A percentile compares a stretch with the other conserved stretches of the same genome.
phyloP scores from a whole-genome alignment of 768 basidiomycete genomes.

The Suillus cothurnatus region DNA sequence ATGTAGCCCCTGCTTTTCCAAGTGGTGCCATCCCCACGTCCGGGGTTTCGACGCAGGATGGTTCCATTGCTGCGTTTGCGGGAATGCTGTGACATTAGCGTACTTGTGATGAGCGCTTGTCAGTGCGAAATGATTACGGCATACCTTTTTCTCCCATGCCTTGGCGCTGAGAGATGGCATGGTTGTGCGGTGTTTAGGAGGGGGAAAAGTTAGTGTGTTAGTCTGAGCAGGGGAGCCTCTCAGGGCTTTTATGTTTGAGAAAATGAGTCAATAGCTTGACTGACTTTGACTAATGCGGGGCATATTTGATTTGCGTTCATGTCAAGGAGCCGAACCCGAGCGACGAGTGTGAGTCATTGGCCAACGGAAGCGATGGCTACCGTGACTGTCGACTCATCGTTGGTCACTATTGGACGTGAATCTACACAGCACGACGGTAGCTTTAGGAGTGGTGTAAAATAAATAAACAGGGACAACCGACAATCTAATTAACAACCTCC shows the following conservation, averaged over 20 bases:
- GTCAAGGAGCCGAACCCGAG: neutral
- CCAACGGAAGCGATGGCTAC: neutral
- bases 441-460: neutral
- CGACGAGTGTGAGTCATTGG: neutral
- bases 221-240: too few species aligned
- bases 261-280: neutral
- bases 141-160: constrained; percentile 7
- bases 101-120: neutral
- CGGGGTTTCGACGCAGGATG: neutral
- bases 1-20: constrained; percentile 7
- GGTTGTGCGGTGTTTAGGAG: neutral
- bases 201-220: neutral
- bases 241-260: neutral
- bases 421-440: neutral
- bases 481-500: neutral
- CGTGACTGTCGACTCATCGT: neutral
- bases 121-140: neutral
- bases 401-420: neutral
- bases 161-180: constrained; percentile 1
- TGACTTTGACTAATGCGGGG: neutral
- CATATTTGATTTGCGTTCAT: neutral
- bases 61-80: neutral
- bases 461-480: neutral
- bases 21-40: neutral
- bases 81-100: neutral